Conservation (phyloP, 2,329 filamentous ascomycete genomes). For the Dendrostoma leiphaemia region DNA sequence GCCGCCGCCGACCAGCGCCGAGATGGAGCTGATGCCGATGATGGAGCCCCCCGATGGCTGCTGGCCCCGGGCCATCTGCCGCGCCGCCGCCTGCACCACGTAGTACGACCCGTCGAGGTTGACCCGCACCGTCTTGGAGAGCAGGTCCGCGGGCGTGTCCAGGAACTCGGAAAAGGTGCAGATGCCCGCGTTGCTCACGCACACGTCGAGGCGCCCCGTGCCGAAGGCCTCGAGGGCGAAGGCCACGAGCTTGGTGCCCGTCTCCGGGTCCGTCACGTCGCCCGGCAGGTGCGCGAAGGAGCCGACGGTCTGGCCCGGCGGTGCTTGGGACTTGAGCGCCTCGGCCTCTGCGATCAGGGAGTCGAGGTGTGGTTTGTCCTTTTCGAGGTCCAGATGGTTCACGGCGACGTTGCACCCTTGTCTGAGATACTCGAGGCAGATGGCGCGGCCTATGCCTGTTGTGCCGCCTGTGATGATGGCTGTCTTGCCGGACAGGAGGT, state of each 20-base stretch:
- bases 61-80: constrained; percentile 70
- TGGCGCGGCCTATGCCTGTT: constrained; percentile 84
- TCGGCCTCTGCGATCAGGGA: constrained; percentile 53
- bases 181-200: constrained; percentile 85
- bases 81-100: constrained; percentile 78
- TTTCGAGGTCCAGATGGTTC: constrained; percentile 68
- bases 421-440: constrained; percentile 72
- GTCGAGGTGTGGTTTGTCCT: constrained; percentile 49
- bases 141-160: constrained; percentile 67
- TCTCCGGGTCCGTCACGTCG: constrained; percentile 73
- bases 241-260: constrained; percentile 65
- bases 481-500: constrained; percentile 69
- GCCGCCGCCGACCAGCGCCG: constrained; percentile 74
- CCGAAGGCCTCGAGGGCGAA: constrained; percentile 62
- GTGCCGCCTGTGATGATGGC: constrained; percentile 85
- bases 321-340: constrained; percentile 34
- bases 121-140: constrained; percentile 68
- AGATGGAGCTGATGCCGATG: constrained; percentile 72
- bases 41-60: constrained; percentile 72
- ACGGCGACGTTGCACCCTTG: constrained; percentile 78
- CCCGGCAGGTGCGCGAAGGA: constrained; percentile 67
- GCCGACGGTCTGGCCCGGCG: constrained; percentile 45
- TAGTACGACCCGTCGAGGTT: constrained; percentile 91
- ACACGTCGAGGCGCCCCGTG: constrained; percentile 63
- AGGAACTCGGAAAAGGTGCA: constrained; percentile 88